Percentiles rank a stretch among this genome's conserved stretches.
Conservation (phyloP, 345 rosid species). For the Melaleuca alternifolia region DNA sequence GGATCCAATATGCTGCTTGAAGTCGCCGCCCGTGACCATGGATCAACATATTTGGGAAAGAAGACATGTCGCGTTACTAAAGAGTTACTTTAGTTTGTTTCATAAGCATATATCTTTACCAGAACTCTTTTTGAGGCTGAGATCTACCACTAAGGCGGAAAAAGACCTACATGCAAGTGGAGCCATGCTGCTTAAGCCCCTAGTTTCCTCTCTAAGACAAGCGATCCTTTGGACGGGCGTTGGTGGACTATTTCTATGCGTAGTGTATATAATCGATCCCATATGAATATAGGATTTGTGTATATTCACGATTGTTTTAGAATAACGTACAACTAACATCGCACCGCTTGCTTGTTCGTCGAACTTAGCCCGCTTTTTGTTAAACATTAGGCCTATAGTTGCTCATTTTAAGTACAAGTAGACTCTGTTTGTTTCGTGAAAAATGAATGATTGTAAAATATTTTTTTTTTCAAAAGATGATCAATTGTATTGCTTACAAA, state of each 20-base stretch:
- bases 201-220: background rate
- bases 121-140: background rate
- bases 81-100: background rate
- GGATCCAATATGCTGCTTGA: background rate
- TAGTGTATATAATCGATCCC: background rate
- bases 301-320: background rate
- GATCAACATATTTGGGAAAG: background rate
- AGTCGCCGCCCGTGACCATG: background rate
- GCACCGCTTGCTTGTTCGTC: background rate
- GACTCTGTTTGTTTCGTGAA: background rate
- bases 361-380: background rate
- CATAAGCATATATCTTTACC: background rate
- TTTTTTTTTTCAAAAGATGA: background rate
- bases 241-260: background rate
- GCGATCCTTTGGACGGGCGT: background rate
- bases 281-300: background rate
- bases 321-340: background rate
- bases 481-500: background rate
- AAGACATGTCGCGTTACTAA: background rate
- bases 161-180: background rate
- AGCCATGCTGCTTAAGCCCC: background rate
- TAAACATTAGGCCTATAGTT: background rate
- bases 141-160: background rate
- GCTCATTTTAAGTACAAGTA: background rate
- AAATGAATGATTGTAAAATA: background rate